Evolutionary conservation across 495 filamentous ascomycete species (phyloP).

Genomic region (Aspergillus conjunctus): DNA sequence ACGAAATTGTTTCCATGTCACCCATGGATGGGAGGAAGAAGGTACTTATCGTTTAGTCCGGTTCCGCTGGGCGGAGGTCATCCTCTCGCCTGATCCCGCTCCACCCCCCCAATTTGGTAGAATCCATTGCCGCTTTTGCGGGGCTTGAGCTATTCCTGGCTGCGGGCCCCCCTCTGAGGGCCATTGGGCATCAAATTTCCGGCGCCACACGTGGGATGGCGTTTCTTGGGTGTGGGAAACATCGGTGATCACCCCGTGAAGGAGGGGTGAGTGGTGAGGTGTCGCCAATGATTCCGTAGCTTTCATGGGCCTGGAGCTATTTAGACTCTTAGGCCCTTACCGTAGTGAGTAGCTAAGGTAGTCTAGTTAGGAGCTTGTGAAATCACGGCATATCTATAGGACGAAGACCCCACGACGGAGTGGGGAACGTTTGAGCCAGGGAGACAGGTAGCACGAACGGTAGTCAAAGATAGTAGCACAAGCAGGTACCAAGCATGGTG

Average conservation of each 20-base stretch:
- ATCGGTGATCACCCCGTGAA: neutral
- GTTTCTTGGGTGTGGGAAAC: neutral
- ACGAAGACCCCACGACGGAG: neutral
- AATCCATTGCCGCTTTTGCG: conserved; percentile 23
- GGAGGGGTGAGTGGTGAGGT: neutral
- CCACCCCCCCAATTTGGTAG: conserved; percentile 20
- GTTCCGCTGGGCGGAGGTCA: too few species aligned
- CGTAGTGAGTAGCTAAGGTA: neutral
- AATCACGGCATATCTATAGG: neutral
- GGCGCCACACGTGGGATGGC: conserved; percentile 1
- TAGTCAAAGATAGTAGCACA: neutral
- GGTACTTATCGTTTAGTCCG: too few species aligned
- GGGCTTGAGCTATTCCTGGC: neutral
- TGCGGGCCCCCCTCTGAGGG: neutral
- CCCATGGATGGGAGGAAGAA: too few species aligned
- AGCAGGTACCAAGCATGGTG: neutral
- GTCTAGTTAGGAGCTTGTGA: neutral
- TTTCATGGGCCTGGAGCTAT: neutral
- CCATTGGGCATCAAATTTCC: neutral
- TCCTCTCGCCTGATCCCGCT: neutral
- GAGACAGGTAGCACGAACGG: neutral
- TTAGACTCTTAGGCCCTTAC: neutral
- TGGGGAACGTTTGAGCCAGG: too few species aligned
- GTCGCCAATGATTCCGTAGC: neutral
- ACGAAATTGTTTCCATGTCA: too few species aligned